A percentile compares a stretch with the other conserved stretches of the same genome.
Evolutionary conservation across 164 flowering plant genomes (phyloP).

Genomic region (Paratinospora sagittata): DNA sequence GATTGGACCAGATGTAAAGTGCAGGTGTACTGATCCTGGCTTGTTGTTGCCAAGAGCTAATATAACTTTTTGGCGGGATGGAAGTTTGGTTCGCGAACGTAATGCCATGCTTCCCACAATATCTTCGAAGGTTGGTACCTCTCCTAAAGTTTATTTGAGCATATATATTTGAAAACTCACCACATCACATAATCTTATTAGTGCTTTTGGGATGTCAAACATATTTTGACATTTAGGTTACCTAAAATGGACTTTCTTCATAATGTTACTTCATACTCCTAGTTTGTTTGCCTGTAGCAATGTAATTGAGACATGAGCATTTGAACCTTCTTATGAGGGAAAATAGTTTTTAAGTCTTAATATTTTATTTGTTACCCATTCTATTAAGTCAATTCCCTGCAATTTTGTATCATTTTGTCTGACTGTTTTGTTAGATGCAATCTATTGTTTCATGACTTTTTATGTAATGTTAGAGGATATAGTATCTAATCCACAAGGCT

Average conservation of each 20-base stretch:
- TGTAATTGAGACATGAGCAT: no score
- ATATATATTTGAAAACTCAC: no score
- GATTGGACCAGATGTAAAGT: slow-evolving; percentile 95
- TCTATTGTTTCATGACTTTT: not conserved
- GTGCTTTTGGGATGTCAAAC: not conserved
- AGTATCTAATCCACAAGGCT: not conserved
- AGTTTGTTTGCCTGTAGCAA: not conserved
- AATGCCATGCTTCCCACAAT: slow-evolving; percentile 99
- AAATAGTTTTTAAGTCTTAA: not conserved
- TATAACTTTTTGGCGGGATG: slow-evolving; percentile 88
- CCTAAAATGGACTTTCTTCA: not conserved
- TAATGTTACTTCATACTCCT: not conserved
- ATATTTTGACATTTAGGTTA: not conserved
- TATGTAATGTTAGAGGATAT: not conserved
- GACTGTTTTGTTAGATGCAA: not conserved
- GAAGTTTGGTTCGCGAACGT: slow-evolving; percentile 81
- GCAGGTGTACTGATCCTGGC: slow-evolving; percentile 92
- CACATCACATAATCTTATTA: not conserved
- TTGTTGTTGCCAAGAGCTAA: slow-evolving; percentile 89
- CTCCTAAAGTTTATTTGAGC: not conserved
- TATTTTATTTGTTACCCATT: not conserved
- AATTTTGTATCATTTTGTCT: not conserved
- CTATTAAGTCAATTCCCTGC: not conserved
- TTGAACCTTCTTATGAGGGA: not conserved
- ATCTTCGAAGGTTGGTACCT: slow-evolving; percentile 72